Conservation (phyloP, 257 asterid species). For the Linderniella brevidens region DNA sequence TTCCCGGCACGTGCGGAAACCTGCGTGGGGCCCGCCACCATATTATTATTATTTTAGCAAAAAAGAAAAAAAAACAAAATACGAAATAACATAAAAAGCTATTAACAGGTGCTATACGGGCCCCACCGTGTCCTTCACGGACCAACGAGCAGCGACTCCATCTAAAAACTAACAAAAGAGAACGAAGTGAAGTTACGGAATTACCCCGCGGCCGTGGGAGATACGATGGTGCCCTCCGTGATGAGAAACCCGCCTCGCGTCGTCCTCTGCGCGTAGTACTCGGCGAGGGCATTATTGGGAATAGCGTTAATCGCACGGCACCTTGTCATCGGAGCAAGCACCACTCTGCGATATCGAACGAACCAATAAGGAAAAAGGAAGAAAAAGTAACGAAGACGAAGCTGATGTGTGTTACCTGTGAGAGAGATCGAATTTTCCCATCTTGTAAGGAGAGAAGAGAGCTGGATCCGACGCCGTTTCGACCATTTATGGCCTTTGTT, state of each 20-base stretch:
- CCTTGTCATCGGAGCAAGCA: conserved; percentile 90
- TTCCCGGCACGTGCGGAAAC: conserved; percentile 94
- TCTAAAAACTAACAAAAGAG: background rate
- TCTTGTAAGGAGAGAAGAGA: conserved; percentile 78
- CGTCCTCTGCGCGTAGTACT: conserved; percentile 76
- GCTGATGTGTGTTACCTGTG: conserved; percentile 58
- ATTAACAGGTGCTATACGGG: background rate
- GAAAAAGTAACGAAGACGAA: too few relatives aligned
- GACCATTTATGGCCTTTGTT: conserved; percentile 19
- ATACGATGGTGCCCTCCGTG: conserved; percentile 87
- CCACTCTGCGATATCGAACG: conserved; percentile 39
- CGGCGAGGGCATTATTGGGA: conserved; percentile 49
- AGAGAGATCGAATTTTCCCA: conserved; percentile 65
- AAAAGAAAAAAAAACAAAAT: background rate
- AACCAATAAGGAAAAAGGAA: background rate
- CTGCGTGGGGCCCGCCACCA: conserved; percentile 21
- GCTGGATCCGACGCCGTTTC: conserved; percentile 27
- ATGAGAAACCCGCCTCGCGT: conserved; percentile 82
- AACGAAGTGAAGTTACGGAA: conserved; percentile 11
- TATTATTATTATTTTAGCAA: background rate
- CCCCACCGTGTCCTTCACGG: background rate
- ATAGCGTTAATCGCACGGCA: conserved; percentile 61
- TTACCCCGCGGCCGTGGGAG: conserved; percentile 84
- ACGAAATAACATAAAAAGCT: too few relatives aligned
- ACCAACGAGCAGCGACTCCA: background rate